phyloP scores from a whole-genome alignment of 352 stramenopile species.

The Pythium aphanidermatum region DNA sequence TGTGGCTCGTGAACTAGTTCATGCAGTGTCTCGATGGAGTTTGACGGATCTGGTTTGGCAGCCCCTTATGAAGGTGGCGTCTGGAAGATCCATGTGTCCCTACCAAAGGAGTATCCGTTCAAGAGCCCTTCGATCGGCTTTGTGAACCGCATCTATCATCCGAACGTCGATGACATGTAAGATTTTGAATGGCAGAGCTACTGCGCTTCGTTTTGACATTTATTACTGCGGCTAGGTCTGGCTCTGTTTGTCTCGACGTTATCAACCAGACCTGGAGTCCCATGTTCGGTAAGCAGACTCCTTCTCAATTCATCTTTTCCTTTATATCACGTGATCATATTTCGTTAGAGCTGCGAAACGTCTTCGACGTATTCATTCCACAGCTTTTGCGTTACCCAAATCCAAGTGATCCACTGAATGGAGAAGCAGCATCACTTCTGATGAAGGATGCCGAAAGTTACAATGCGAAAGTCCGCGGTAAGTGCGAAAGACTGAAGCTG shows the following conservation, averaged over 20 bases:
- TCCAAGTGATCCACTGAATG: constrained; percentile 88
- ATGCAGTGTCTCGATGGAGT: background rate
- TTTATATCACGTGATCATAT: too few species aligned
- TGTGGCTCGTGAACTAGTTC: constrained; percentile 10
- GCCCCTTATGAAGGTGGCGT: constrained; percentile 88
- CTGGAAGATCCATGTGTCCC: constrained; percentile 91
- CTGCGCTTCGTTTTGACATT: constrained; percentile 1
- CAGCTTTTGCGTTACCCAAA: constrained; percentile 92
- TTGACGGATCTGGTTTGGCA: constrained; percentile 19
- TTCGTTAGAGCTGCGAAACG: constrained; percentile 91
- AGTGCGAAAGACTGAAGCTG: background rate
- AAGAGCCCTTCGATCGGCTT: constrained; percentile 93
- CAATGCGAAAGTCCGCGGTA: constrained; percentile 86
- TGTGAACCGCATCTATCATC: constrained; percentile 91
- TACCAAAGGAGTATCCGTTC: constrained; percentile 92
- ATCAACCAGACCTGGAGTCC: constrained; percentile 95
- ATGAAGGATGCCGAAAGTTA: constrained; percentile 87
- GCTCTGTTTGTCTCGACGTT: constrained; percentile 91
- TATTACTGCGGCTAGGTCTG: constrained; percentile 41
- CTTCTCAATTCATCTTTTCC: too few species aligned
- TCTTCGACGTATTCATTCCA: constrained; percentile 92
- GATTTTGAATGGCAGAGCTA: background rate
- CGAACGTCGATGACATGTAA: constrained; percentile 92
- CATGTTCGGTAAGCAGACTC: constrained; percentile 81
- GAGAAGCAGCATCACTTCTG: constrained; percentile 83